These are phyloP conservation scores for Ensete ventricosum DNA, from an alignment of 176 grass and related monocot species.

Conservation along the genomic window DNA sequence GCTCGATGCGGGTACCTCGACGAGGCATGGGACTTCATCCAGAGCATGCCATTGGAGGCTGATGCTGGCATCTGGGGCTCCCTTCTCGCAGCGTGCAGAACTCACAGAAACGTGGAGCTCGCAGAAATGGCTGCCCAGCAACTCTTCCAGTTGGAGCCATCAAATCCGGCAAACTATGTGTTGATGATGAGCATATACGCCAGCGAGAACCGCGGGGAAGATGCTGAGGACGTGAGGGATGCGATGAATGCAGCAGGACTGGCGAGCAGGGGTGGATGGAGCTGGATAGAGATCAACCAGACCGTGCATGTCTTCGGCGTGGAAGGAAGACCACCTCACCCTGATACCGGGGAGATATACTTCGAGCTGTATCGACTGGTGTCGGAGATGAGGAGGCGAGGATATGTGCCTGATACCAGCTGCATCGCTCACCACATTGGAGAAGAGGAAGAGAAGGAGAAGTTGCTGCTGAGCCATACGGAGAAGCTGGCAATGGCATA, in stretches of 20 bases:
- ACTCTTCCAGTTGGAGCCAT: constrained; percentile 57
- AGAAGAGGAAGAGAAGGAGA: constrained; percentile 52
- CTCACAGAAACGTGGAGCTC: constrained; percentile 51
- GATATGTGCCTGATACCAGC: constrained; percentile 59
- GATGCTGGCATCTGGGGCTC: constrained; percentile 63
- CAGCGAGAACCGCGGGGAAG: constrained; percentile 49
- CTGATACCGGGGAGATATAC: constrained; percentile 55
- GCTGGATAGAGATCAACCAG: constrained; percentile 57
- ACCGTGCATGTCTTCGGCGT: constrained; percentile 60
- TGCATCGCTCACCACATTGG: constrained; percentile 51
- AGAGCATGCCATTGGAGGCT: constrained; percentile 32
- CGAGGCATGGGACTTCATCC: constrained; percentile 68
- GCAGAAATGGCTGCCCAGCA: constrained; percentile 53
- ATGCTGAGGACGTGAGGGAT: constrained; percentile 64
- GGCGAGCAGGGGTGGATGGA: constrained; percentile 48
- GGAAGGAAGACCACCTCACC: constrained; percentile 40
- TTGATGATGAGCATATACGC: constrained; percentile 73
- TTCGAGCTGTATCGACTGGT: constrained; percentile 32
- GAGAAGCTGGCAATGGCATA: constrained; percentile 77
- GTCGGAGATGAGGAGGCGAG: constrained; percentile 37
- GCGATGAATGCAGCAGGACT: constrained; percentile 55
- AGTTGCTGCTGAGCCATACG: constrained; percentile 57
- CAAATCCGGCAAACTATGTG: constrained; percentile 77
- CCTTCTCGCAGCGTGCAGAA: constrained; percentile 45
- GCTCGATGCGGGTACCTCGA: constrained; percentile 64